phyloP scores from a whole-genome alignment of 2,329 filamentous ascomycete genomes.

The Stemphylium lycopersici region DNA sequence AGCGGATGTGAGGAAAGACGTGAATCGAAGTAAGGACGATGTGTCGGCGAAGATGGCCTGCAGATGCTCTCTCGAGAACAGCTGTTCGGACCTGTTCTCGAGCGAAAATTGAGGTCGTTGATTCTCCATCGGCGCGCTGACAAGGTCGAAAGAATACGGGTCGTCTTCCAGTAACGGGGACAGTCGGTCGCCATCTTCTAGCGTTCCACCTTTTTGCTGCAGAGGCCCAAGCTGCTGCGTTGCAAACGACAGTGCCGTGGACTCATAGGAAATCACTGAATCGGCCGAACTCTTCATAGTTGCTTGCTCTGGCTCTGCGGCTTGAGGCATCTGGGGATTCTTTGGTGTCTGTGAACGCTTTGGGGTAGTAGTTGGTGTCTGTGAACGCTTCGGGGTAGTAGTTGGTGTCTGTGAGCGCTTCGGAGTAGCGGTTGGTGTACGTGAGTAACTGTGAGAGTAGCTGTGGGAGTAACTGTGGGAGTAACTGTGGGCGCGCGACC shows the following conservation, averaged over 20 bases:
- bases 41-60: constrained; percentile 69
- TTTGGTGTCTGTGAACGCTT: constrained; percentile 11
- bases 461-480: constrained; percentile 13
- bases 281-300: constrained; percentile 44
- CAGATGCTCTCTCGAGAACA: constrained; percentile 72
- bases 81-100: constrained; percentile 67
- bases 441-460: no score
- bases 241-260: constrained; percentile 39
- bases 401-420: no score
- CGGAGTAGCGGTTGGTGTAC: no score
- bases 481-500: constrained; percentile 17
- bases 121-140: constrained; percentile 50
- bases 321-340: constrained; percentile 14
- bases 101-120: constrained; percentile 57
- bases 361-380: constrained; percentile 12
- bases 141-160: constrained; percentile 60
- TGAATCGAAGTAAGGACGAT: constrained; percentile 68
- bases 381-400: background rate
- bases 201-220: constrained; percentile 49
- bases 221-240: constrained; percentile 49
- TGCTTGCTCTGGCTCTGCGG: constrained; percentile 20
- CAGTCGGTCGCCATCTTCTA: constrained; percentile 52
- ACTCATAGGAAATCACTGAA: constrained; percentile 46
- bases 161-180: constrained; percentile 60
- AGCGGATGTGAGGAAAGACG: constrained; percentile 66